Base-by-base conservation (phyloP, 2,329 filamentous ascomycete genomes). In the Thelonectria discophora region DNA sequence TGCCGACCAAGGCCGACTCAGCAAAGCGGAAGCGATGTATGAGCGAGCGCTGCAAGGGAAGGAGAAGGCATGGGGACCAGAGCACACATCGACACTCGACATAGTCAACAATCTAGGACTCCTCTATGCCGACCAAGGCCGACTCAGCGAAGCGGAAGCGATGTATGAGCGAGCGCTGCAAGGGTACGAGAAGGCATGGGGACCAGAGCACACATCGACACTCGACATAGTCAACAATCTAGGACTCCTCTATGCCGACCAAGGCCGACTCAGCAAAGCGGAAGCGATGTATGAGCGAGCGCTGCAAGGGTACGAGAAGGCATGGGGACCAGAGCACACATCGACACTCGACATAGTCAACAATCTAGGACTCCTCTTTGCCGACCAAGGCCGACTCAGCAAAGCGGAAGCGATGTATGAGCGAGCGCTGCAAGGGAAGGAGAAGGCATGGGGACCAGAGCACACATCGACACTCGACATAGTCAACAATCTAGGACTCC, bases 231-330 rank as follows among this genome's bases (percentile, higher is more conserved):
- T n/a, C n/a, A n/a, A n/a, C n/a, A n/a, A n/a, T n/a, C n/a, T n/a
- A n/a, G n/a, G n/a, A n/a, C n/a, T n/a, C n/a, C n/a, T n/a, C n/a
- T n/a, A n/a, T n/a, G n/a, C n/a, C n/a, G n/a, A n/a, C n/a, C n/a
- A n/a, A n/a, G n/a, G n/a, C 56, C 70, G 66, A 48, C 43, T 71
- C 5, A 9, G 58, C 13, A 65, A 75, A 45, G 65, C 71, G n/a
- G 69, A 75, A 65, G 60, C 56, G 2, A 76, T 75, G 67, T 76
- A 69, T 24, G 7, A 63, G 12, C 73, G 71, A 43, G 73, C 72
- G 50, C 62, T 77, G 3, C 50, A 69, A 69, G 68, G 72, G 42
- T 62, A 65, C 15, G 67, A 73, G 55, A 65, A 66, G 42, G 60
- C 45, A 17, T 24, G 7, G 7, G 7, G 24, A 24, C 7, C 7